phyloP scores from a whole-genome alignment of 2,329 filamentous ascomycete species.

The Colletotrichum plurivorum region DNA sequence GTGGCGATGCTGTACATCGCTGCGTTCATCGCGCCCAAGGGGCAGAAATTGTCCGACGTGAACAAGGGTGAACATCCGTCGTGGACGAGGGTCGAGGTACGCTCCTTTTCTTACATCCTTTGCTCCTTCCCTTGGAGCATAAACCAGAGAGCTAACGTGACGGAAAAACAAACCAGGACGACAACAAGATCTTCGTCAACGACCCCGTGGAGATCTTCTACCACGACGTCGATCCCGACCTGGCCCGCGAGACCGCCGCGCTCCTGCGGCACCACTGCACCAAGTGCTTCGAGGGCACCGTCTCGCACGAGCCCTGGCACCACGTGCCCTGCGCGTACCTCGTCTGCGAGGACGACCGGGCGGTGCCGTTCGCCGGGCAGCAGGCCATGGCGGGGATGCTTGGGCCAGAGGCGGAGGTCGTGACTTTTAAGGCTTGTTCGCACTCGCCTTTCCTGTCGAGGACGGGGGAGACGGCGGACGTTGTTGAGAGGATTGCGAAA shows the following conservation, averaged over 20 bases:
- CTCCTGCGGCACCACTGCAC: conserved; percentile 17
- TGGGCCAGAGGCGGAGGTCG: conserved; percentile 3
- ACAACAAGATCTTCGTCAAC: conserved; percentile 8
- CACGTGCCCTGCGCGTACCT: conserved; percentile 45
- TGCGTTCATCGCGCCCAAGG: conserved; percentile 48
- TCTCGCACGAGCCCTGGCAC: conserved; percentile 46
- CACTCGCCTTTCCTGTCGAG: conserved; percentile 34
- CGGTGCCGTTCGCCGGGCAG: conserved; percentile 42
- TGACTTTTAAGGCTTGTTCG: background rate
- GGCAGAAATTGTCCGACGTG: conserved; percentile 42
- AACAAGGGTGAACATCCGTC: conserved; percentile 40
- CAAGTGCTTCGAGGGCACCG: conserved; percentile 41
- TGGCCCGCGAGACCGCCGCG: conserved; percentile 25
- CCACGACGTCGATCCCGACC: conserved; percentile 39
- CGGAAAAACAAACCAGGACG: conserved; percentile 15
- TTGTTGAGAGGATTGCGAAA: conserved; percentile 11
- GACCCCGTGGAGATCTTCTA: conserved; percentile 42
- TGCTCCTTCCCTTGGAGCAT: background rate
- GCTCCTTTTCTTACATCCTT: background rate
- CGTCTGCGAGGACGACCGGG: conserved; percentile 45
- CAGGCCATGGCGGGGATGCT: conserved; percentile 37
- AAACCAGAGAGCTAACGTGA: conserved; percentile 3
- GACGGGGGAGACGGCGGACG: conserved; percentile 17
- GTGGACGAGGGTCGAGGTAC: conserved; percentile 45
- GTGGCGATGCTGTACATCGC: conserved; percentile 52